Conservation (phyloP, 768 basidiomycete genomes). For the Phylloporus arenicola region DNA sequence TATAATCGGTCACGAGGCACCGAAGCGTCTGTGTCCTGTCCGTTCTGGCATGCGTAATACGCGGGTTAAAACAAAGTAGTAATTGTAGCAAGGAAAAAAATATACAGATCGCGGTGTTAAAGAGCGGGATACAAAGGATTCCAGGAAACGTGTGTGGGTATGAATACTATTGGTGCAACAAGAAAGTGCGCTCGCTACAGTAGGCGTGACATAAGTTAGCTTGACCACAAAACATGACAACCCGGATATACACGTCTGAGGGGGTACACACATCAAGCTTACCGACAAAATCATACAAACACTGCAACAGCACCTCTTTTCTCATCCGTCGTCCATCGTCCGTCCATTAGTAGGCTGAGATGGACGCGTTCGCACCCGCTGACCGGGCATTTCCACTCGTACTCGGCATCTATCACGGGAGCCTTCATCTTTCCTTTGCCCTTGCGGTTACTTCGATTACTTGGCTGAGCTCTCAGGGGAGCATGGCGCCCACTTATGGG, state of each 20-base stretch:
- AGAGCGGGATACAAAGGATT: neutral
- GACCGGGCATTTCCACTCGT: slow-evolving; percentile 65
- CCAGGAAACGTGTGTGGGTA: no score
- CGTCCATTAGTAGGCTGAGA: slow-evolving; percentile 51
- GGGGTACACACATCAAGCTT: slow-evolving; percentile 4
- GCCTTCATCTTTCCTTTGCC: slow-evolving; percentile 32
- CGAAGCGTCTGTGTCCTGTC: slow-evolving; percentile 9
- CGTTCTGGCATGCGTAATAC: slow-evolving; percentile 21
- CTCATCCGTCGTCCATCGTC: slow-evolving; percentile 57
- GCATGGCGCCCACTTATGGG: slow-evolving; percentile 8
- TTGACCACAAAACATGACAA: neutral
- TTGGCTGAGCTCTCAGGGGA: neutral
- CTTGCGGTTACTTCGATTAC: slow-evolving; percentile 23
- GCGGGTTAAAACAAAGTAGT: slow-evolving; percentile 16
- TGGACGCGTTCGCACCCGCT: slow-evolving; percentile 49
- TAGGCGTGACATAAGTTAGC: slow-evolving; percentile 4
- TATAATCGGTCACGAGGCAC: slow-evolving; percentile 19
- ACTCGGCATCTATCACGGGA: slow-evolving; percentile 40
- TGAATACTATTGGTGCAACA: neutral
- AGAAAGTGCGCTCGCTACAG: slow-evolving; percentile 9
- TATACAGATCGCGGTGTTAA: no score
- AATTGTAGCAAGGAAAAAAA: no score
- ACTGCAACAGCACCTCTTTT: slow-evolving; percentile 36
- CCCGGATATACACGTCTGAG: neutral
- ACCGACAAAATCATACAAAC: slow-evolving; percentile 30